Evolutionary conservation across 192 early-diverging fungal genomes (phyloP), one percentile per base, ranked within the genome.

Genomic region (Entomortierella lignicola): DNA sequence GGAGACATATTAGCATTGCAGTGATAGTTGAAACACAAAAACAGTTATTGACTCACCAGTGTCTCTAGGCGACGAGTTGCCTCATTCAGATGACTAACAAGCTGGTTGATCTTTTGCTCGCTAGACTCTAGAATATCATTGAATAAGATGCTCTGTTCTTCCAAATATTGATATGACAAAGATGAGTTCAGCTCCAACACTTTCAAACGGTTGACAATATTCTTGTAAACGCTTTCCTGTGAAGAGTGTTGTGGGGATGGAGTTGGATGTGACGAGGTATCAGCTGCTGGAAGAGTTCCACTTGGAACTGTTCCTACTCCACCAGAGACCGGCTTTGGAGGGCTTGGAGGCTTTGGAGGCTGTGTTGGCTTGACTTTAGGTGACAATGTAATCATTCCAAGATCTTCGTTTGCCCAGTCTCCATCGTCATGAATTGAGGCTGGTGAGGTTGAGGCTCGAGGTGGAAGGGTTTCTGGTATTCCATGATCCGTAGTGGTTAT

Each of bases 171-270:
- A 58, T 90, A 89, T 20, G 90, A 88, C 20, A 93, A 69, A 0
- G 93, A 94, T 3, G 93, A 85, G 70, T 96, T 97, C 25, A 89
- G 82, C 67, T 98, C 97, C 12, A 98, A 82, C 17, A 85, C 77
- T 32, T 83, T 77, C 2, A 98, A 81, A 17, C 97, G 90, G 62
- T 93, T 95, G 86, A 95, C 90, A 34, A 98, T 96, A 10, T 91
- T 95, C 58, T 97, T 96, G 81, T 94, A 97, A 39, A 97, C 71
- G 62, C 77, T 84, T 43, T 84, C 95, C 66, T 96, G 93, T 15
- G 89, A 88, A 1, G 81, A 75, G 23, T 77, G 71, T 25, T 52
- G 52, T 34, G 63, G 60, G 15, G 70, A 47, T 56, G 63, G 64
- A 21, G 60, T 25, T n/a, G 79, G 51, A 23, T 48, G 72, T 2